phyloP scores from a whole-genome alignment of 1,284 basidiomycete species.

The Leccinum pallidistipes region DNA sequence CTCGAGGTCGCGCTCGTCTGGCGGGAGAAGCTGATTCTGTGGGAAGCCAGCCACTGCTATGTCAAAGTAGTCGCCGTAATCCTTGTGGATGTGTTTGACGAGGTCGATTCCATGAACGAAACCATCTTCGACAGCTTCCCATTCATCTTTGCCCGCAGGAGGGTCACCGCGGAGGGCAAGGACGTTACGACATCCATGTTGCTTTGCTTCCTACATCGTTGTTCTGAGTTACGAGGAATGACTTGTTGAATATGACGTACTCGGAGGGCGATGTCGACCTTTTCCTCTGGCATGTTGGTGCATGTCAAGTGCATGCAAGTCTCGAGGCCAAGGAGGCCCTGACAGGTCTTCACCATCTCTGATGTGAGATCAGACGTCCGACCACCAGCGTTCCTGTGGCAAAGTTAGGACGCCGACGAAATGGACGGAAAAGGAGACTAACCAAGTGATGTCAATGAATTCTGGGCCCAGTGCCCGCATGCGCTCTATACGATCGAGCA shows the following conservation, averaged over 20 bases:
- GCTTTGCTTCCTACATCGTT: constrained; percentile 78
- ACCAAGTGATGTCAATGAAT: constrained; percentile 99
- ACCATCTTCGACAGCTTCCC: constrained; percentile 88
- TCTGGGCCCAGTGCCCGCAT: constrained; percentile 96
- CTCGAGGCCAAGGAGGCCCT: constrained; percentile 89
- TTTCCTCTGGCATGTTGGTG: constrained; percentile 95
- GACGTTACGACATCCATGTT: constrained; percentile 91
- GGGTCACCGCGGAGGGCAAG: constrained; percentile 96
- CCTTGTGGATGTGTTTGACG: constrained; percentile 78
- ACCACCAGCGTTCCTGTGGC: constrained; percentile 88
- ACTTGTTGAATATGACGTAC: constrained; percentile 46
- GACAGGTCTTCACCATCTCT: constrained; percentile 96
- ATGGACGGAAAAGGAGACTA: constrained; percentile 23
- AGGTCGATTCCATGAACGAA: constrained; percentile 92
- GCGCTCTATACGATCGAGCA: constrained; percentile 95
- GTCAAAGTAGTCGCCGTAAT: constrained; percentile 91
- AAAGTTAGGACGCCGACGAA: constrained; percentile 4
- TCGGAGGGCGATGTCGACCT: constrained; percentile 86
- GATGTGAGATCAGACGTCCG: constrained; percentile 90
- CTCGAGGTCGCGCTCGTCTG: constrained; percentile 79
- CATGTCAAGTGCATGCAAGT: constrained; percentile 99
- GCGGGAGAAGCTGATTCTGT: constrained; percentile 65
- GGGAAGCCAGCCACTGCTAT: constrained; percentile 92
- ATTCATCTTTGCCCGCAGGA: constrained; percentile 83
- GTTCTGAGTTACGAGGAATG: constrained; percentile 14